phyloP scores from a whole-genome alignment of 306 rosid genomes.

The Acacia melanoxylon region DNA sequence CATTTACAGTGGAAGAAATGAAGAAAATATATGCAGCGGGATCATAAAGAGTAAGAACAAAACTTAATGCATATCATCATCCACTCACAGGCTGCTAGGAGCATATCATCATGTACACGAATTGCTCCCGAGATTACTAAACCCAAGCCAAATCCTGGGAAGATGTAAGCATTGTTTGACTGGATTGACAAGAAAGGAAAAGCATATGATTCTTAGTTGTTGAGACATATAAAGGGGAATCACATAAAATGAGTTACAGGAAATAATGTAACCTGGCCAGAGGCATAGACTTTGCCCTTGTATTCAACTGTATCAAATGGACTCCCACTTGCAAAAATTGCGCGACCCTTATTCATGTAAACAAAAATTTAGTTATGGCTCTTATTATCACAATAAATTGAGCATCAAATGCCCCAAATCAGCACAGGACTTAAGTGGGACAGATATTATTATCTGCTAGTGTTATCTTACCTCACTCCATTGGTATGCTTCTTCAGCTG shows the following conservation, averaged over 20 bases:
- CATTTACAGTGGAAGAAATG: not conserved
- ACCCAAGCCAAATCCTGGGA: slow-evolving; percentile 72
- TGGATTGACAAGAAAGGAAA: slow-evolving; percentile 28
- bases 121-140: slow-evolving; percentile 69
- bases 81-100: slow-evolving; percentile 71
- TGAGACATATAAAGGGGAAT: not conserved
- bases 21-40: not conserved
- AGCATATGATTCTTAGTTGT: not conserved
- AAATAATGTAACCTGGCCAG: slow-evolving; percentile 71
- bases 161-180: slow-evolving; percentile 79
- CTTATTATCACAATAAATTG: not conserved
- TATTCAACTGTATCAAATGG: slow-evolving; percentile 70
- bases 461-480: slow-evolving; percentile 54
- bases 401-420: not conserved
- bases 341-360: slow-evolving; percentile 52
- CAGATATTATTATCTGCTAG: not conserved
- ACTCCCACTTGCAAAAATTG: slow-evolving; percentile 76
- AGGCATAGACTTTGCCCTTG: slow-evolving; percentile 54
- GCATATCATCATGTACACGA: slow-evolving; percentile 73
- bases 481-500: slow-evolving; percentile 80
- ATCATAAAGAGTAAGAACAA: not conserved
- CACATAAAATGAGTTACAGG: not conserved
- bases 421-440: not conserved
- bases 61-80: not conserved
- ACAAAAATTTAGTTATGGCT: not conserved